A percentile compares a stretch with the other conserved stretches of the same genome.
Evolutionary conservation across 108 stramenopile genomes (phyloP).

Genomic region (Phaeodactylum tricornutum): DNA sequence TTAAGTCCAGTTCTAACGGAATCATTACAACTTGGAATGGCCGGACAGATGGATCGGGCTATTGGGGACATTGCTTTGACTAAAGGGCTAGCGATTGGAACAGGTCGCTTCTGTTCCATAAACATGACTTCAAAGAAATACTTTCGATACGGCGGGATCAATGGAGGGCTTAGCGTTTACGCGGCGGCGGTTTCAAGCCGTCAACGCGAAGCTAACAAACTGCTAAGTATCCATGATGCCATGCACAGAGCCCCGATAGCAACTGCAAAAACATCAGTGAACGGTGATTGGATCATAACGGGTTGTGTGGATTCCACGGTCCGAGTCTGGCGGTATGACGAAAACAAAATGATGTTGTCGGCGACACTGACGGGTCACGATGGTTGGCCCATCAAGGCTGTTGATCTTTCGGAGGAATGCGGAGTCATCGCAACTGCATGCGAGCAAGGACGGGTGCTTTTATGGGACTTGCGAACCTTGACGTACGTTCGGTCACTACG

Average conservation of each 20-base stretch:
- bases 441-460: constrained; percentile 74
- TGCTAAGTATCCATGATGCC: constrained; percentile 85
- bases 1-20: constrained; percentile 46
- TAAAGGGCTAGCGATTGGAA: constrained; percentile 73
- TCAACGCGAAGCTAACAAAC: constrained; percentile 69
- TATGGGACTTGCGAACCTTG: constrained; percentile 89
- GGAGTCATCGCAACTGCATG: constrained; percentile 86
- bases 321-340: constrained; percentile 80
- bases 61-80: constrained; percentile 81
- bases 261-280: constrained; percentile 56
- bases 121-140: constrained; percentile 68
- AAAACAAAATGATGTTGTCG: constrained; percentile 55
- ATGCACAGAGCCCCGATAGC: constrained; percentile 82
- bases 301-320: constrained; percentile 87
- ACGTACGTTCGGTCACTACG: constrained; percentile 75
- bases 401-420: constrained; percentile 74
- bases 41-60: constrained; percentile 51
- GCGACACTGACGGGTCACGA: constrained; percentile 86
- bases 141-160: constrained; percentile 65
- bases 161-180: constrained; percentile 80
- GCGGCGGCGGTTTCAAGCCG: constrained; percentile 50
- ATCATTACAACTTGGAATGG: constrained; percentile 57
- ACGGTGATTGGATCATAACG: constrained; percentile 78
- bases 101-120: constrained; percentile 65
- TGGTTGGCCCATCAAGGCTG: constrained; percentile 77